phyloP scores from a whole-genome alignment of 1,139 yeast genomes.

The Arxiozyma bovina region DNA sequence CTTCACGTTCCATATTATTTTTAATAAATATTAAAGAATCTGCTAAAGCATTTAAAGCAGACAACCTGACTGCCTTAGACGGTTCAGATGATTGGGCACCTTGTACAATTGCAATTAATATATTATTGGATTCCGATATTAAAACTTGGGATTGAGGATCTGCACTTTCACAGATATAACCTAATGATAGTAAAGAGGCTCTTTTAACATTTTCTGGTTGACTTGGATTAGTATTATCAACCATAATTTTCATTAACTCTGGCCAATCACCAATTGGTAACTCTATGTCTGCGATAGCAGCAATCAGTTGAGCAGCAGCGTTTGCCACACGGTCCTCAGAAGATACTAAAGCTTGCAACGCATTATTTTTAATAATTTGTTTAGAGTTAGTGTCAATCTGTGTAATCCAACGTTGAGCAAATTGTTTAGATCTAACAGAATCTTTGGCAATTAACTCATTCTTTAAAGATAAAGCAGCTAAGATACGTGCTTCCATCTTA shows the following conservation, averaged over 20 bases:
- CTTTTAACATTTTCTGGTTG: conserved; percentile 74
- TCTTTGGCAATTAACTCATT: conserved; percentile 82
- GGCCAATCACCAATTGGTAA: conserved; percentile 85
- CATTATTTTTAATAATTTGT: conserved; percentile 55
- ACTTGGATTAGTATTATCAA: conserved; percentile 73
- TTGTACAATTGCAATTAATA: conserved; percentile 89
- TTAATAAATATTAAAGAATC: conserved; percentile 86
- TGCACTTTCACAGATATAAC: conserved; percentile 91
- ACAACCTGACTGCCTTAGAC: conserved; percentile 63
- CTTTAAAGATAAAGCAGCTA: conserved; percentile 83
- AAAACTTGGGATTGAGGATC: conserved; percentile 78
- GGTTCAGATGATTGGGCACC: conserved; percentile 86
- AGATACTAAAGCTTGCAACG: conserved; percentile 57
- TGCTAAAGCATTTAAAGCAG: conserved; percentile 87
- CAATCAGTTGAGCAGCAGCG: conserved; percentile 87
- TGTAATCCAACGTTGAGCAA: conserved; percentile 40
- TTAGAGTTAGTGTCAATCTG: conserved; percentile 46
- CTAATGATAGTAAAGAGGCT: conserved; percentile 80
- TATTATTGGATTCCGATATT: conserved; percentile 80
- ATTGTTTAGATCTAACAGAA: conserved; percentile 40
- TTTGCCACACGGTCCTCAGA: conserved; percentile 74
- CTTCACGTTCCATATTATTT: conserved; percentile 81
- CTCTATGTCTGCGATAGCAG: conserved; percentile 93
- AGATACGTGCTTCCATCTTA: conserved; percentile 76
- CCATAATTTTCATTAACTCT: conserved; percentile 70